Conservation (phyloP, 441 rosid genomes). For the Bruguiera hainesii region DNA sequence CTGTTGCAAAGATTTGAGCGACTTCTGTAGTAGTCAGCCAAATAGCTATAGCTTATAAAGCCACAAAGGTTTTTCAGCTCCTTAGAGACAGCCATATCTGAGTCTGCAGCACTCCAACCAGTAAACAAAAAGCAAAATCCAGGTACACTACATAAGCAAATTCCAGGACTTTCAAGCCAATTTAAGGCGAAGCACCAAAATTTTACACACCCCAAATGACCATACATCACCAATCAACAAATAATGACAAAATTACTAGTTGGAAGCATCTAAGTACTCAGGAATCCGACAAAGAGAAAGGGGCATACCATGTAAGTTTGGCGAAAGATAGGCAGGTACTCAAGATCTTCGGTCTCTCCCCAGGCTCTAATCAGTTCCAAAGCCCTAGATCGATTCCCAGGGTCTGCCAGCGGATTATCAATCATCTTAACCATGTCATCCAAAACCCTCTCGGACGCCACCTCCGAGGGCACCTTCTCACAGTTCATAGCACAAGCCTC, state of each 20-base stretch:
- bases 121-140: too few species aligned
- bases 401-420: slow-evolving; percentile 49
- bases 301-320: slow-evolving; percentile 68
- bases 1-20: too few species aligned
- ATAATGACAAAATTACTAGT: neutral
- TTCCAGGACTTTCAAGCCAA: too few species aligned
- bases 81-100: too few species aligned
- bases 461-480: slow-evolving; percentile 75
- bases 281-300: neutral
- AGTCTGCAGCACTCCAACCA: too few species aligned
- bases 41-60: too few species aligned
- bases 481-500: slow-evolving; percentile 80
- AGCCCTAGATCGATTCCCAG: slow-evolving; percentile 50
- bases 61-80: too few species aligned
- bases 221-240: neutral
- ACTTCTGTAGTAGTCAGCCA: too few species aligned
- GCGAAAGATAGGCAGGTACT: slow-evolving; percentile 71
- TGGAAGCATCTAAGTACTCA: neutral
- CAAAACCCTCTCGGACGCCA: slow-evolving; percentile 75
- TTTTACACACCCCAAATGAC: too few species aligned
- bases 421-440: slow-evolving; percentile 88
- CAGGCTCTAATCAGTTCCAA: slow-evolving; percentile 75
- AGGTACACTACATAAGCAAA: too few species aligned
- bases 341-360: slow-evolving; percentile 78
- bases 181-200: too few species aligned